Conservation (phyloP, 164 flowering plant genomes). For the Stephania yunnanensis region DNA sequence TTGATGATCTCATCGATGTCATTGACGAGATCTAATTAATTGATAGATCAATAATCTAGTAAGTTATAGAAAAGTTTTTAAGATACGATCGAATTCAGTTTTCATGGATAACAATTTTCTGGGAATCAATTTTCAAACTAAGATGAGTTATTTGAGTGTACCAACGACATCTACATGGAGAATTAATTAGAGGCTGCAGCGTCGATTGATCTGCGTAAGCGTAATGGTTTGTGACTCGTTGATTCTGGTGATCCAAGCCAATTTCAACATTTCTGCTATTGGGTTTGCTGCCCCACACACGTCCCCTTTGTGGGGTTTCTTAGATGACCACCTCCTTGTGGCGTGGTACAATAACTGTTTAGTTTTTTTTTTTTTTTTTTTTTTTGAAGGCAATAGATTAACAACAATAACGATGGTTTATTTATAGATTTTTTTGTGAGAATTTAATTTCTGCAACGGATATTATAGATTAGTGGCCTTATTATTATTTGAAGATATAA, state of each 20-base stretch:
- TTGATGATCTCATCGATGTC: slow-evolving; percentile 73
- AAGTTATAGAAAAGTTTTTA: background rate
- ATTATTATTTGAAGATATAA: no score
- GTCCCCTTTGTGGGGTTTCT: no score
- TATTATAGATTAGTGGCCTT: no score
- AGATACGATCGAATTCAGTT: background rate
- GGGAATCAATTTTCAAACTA: background rate
- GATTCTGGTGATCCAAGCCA: background rate
- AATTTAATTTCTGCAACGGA: no score
- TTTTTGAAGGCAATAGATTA: no score
- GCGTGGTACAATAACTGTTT: no score
- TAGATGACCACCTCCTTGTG: no score
- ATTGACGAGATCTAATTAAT: slow-evolving; percentile 58
- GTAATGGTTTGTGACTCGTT: background rate
- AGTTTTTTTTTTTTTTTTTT: no score
- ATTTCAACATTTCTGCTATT: background rate
- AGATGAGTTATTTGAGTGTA: background rate
- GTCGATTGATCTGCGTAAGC: background rate
- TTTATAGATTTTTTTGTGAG: no score
- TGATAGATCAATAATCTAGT: background rate
- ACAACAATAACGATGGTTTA: no score
- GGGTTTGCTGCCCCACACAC: no score
- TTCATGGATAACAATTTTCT: slow-evolving; percentile 14
- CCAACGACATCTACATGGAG: background rate
- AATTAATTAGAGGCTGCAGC: background rate